These are phyloP conservation scores for Aspergillus sp. DNA, from an alignment of 2,329 filamentous ascomycete genomes.

Conservation along the genomic window DNA sequence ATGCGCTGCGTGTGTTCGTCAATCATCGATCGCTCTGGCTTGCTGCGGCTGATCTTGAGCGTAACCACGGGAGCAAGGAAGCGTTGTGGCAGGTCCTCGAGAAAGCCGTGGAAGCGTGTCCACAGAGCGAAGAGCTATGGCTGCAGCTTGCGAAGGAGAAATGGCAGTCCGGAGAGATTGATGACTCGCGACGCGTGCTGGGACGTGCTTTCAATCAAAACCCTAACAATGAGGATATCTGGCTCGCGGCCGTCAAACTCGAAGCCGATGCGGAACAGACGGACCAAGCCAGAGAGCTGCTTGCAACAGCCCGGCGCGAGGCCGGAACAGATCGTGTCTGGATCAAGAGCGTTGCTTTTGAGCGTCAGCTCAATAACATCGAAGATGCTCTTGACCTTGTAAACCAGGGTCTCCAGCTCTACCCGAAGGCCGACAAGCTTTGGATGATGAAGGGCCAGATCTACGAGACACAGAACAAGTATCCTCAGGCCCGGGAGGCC, in stretches of 20 bases:
- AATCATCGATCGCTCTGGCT: slow-evolving; percentile 84
- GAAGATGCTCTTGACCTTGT: slow-evolving; percentile 80
- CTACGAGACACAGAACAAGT: slow-evolving; percentile 73
- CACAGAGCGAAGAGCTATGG: slow-evolving; percentile 85
- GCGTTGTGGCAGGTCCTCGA: slow-evolving; percentile 77
- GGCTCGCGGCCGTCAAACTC: slow-evolving; percentile 90
- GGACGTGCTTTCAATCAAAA: slow-evolving; percentile 90
- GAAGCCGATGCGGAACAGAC: slow-evolving; percentile 82
- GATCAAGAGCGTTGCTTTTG: slow-evolving; percentile 92
- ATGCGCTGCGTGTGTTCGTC: slow-evolving; percentile 80
- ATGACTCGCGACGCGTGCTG: slow-evolving; percentile 77
- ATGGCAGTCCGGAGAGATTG: slow-evolving; percentile 78
- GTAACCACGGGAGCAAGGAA: slow-evolving; percentile 77
- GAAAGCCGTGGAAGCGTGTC: slow-evolving; percentile 88
- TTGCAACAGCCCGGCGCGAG: slow-evolving; percentile 74
- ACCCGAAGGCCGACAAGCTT: slow-evolving; percentile 76
- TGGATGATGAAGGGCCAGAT: slow-evolving; percentile 99
- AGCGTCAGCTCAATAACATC: slow-evolving; percentile 70
- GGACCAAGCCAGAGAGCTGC: slow-evolving; percentile 71
- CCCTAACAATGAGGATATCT: slow-evolving; percentile 95
- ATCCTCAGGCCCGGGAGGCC: slow-evolving; percentile 78
- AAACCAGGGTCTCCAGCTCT: slow-evolving; percentile 76
- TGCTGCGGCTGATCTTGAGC: slow-evolving; percentile 82
- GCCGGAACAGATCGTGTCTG: slow-evolving; percentile 93
- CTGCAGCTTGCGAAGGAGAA: slow-evolving; percentile 93